These are phyloP conservation scores for Tuctoria greenei DNA, from an alignment of 176 grass and related monocot species.

Conservation along the genomic window DNA sequence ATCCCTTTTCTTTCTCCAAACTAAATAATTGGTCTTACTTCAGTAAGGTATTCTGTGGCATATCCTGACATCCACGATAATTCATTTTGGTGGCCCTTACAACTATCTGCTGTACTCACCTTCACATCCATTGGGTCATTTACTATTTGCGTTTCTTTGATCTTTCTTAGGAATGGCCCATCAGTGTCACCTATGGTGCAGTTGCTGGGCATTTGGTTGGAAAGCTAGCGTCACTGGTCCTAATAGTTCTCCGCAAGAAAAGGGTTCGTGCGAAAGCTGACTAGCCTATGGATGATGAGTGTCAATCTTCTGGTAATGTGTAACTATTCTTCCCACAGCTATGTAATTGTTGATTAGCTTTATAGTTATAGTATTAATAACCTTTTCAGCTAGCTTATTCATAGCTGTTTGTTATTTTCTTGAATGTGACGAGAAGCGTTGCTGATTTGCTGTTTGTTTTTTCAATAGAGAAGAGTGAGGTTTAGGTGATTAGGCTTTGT, in stretches of 20 bases:
- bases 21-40: background rate
- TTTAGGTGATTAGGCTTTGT: background rate
- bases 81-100: background rate
- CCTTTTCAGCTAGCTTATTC: background rate
- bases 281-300: slow-evolving; percentile 44
- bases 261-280: slow-evolving; percentile 58
- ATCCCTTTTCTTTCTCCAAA: background rate
- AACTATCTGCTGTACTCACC: background rate
- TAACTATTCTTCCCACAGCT: background rate
- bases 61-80: background rate
- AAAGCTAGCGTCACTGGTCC: slow-evolving; percentile 42
- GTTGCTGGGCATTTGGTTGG: slow-evolving; percentile 67
- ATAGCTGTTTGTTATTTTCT: background rate
- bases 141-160: background rate
- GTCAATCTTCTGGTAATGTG: background rate
- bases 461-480: background rate
- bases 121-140: background rate
- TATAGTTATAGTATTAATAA: slow-evolving; percentile 2
- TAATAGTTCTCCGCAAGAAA: slow-evolving; percentile 45
- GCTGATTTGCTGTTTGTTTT: too few species aligned
- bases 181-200: slow-evolving; percentile 78
- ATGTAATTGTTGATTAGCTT: background rate
- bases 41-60: background rate
- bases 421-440: background rate
- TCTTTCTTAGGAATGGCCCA: slow-evolving; percentile 74